Base-by-base conservation (phyloP, 495 filamentous ascomycete species). In the Hypoxylon fragiforme region DNA sequence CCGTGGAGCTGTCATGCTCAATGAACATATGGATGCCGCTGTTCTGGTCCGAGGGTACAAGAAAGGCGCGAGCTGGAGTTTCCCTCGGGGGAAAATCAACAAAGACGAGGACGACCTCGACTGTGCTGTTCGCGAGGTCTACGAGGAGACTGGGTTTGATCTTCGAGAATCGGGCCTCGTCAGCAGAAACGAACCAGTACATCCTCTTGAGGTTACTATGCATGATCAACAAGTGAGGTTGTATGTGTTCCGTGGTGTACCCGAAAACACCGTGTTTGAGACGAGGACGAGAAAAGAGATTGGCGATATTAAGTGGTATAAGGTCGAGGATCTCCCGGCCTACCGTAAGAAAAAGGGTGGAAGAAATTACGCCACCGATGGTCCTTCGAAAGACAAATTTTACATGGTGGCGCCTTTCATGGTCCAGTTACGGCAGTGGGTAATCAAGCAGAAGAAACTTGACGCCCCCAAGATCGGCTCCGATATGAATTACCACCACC, bases 391-490 rank as follows among this genome's bases (percentile, higher is more conserved):
- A 14, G 89, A 89, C 62, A 97, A 90, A 63, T 97, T 96, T 65
- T 97, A 96, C 70, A 97, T 97, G 91, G 94, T 98, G 13, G 91
- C 90, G 1, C 92, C 94, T 0, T 97, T 98, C 65, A 74, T 98
- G 53, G 81, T 80, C 26, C 89, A 80, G 14, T 71, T 98, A 36
- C 92, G 91, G 67, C 90, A 89, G 65, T 98, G 94, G 94, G 91
- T 97, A 20, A 70, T 84, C 9, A 81, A 86, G 64, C 90, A 94
- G 75, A 88, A 79, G 76, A 90, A 83, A 70, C 73, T 78, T 34
- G 87, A 89, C 63, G 70, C 65, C 3, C 70, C 70, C 54, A 73
- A 68, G 38, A 59, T 51, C 32, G 61, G 55, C 12, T 26, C 55
- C 32, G 31, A 49, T 2, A 43, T 19, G 12, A 39, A 13, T 20